A percentile compares a stretch with the other conserved stretches of the same genome.
Evolutionary conservation across 2,329 filamentous ascomycete species (phyloP).

Genomic region (Metarhizium album): DNA sequence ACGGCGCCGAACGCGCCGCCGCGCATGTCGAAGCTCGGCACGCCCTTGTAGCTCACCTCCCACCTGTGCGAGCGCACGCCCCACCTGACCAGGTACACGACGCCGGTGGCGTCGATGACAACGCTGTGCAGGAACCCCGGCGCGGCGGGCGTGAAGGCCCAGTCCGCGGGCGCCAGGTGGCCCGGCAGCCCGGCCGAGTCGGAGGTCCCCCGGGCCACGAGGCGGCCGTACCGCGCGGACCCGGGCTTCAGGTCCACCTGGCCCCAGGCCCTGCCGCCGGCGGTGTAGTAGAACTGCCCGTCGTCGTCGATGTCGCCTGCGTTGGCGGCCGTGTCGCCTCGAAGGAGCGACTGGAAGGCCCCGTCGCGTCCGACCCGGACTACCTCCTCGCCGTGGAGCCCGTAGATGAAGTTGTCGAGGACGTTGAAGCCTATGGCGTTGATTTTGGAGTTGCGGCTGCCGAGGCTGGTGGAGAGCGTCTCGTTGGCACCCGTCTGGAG

Average conservation of each 20-base stretch:
- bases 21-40: not conserved
- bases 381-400: not conserved
- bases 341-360: not conserved
- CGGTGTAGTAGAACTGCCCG: constrained; percentile 3
- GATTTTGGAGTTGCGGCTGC: not conserved
- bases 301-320: constrained; percentile 4
- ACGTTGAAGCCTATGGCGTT: constrained; percentile 4
- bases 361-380: constrained; percentile 4
- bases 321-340: not conserved
- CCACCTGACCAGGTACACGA: constrained; percentile 2
- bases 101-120: not conserved
- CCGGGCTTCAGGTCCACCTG: constrained; percentile 3
- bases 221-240: not conserved
- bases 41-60: not conserved
- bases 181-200: not conserved
- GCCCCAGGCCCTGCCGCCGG: not conserved
- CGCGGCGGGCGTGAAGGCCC: not conserved
- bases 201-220: not conserved
- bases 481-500: not conserved
- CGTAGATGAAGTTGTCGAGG: constrained; percentile 6
- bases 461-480: not conserved
- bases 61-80: not conserved
- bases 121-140: constrained; percentile 1
- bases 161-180: not conserved
- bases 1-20: constrained; percentile 2